A percentile compares a stretch with the other conserved stretches of the same genome.
Conservation (phyloP, 805 yeast species). For the Candida ulmi region DNA sequence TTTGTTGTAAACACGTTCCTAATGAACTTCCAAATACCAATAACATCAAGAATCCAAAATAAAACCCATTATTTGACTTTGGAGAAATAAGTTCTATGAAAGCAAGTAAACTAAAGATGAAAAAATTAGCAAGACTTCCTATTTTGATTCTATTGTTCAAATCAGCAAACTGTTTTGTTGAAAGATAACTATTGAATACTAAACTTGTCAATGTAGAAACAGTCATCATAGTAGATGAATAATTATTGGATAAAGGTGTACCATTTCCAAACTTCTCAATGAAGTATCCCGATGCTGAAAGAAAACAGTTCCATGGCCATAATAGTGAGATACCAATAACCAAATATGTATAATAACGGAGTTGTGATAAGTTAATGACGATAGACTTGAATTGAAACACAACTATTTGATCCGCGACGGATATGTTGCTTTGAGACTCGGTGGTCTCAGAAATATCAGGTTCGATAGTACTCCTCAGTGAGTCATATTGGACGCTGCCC, state of each 20-base stretch:
- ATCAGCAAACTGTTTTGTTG: conserved; percentile 59
- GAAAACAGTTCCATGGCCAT: conserved; percentile 96
- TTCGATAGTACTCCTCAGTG: too few relatives aligned
- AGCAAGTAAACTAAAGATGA: conserved; percentile 40
- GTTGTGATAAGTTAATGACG: not conserved
- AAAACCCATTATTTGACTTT: conserved; percentile 15
- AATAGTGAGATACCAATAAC: conserved; percentile 71
- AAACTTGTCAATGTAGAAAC: conserved; percentile 70
- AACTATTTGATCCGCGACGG: not conserved
- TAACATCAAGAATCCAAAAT: conserved; percentile 49
- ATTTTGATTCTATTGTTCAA: conserved; percentile 48
- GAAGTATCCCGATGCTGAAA: conserved; percentile 82
- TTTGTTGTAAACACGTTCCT: conserved; percentile 82
- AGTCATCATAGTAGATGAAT: conserved; percentile 85
- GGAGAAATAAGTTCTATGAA: conserved; percentile 18
- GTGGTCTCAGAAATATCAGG: too few relatives aligned
- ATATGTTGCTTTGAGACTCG: too few relatives aligned
- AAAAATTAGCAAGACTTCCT: conserved; percentile 57
- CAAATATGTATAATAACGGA: conserved; percentile 52
- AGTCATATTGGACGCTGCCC: too few relatives aligned
- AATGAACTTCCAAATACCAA: conserved; percentile 61
- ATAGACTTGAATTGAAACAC: conserved; percentile 9
- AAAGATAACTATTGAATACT: conserved; percentile 50
- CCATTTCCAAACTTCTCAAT: conserved; percentile 43
- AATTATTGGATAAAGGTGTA: conserved; percentile 47